phyloP scores from a whole-genome alignment of 176 grass and related monocot species.

The Oryza meridionalis region DNA sequence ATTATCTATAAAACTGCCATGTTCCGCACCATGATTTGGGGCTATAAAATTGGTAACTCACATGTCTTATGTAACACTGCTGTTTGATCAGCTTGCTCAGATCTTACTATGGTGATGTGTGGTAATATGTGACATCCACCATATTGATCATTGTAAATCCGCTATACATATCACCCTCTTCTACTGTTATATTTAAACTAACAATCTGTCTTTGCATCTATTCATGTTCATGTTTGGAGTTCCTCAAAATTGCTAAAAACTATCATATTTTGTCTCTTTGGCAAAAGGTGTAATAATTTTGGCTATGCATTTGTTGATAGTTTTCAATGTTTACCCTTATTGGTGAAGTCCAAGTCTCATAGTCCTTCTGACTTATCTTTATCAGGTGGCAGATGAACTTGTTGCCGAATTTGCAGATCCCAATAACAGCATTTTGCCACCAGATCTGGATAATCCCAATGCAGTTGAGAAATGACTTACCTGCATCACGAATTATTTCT shows the following conservation, averaged over 20 bases:
- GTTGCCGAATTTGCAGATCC: slow-evolving; percentile 83
- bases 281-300: neutral
- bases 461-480: slow-evolving; percentile 41
- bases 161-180: neutral
- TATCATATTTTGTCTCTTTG: neutral
- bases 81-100: neutral
- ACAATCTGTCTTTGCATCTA: slow-evolving; percentile 2
- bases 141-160: neutral
- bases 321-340: neutral
- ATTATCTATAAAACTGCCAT: slow-evolving; percentile 12
- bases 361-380: slow-evolving; percentile 15
- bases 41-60: neutral
- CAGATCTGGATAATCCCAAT: slow-evolving; percentile 69
- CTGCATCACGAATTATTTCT: slow-evolving; percentile 14
- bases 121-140: neutral
- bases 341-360: neutral
- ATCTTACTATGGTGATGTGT: slow-evolving; percentile 24
- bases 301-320: neutral
- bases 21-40: neutral
- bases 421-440: slow-evolving; percentile 57
- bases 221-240: slow-evolving; percentile 6
- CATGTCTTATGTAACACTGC: slow-evolving; percentile 13
- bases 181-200: neutral
- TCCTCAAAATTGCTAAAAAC: slow-evolving; percentile 7
- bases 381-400: slow-evolving; percentile 92